Conservation (phyloP, 169 alveolate species). For the Sarcocystis neurona region DNA sequence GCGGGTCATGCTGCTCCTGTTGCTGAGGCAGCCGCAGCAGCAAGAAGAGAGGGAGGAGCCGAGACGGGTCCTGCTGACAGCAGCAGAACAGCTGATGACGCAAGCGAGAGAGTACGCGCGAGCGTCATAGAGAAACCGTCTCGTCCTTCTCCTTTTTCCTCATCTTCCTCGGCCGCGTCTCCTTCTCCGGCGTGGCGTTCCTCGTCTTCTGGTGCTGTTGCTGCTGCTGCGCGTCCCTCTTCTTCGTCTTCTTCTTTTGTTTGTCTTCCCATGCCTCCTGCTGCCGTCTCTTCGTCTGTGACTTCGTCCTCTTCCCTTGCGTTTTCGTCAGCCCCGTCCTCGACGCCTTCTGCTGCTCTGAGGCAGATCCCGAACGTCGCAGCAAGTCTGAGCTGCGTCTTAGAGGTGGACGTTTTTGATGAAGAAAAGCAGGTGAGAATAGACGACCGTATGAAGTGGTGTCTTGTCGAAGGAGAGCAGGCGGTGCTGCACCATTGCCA, state of each 20-base stretch:
- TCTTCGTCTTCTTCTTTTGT: not conserved
- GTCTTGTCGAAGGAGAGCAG: not conserved
- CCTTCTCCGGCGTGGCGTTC: too few relatives aligned
- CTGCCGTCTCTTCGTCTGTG: not conserved
- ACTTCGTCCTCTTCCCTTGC: not conserved
- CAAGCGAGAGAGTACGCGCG: too few relatives aligned
- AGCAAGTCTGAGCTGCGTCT: not conserved
- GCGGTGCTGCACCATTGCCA: slow-evolving; percentile 1
- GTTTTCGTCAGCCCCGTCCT: not conserved
- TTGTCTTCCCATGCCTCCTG: not conserved
- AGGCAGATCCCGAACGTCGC: not conserved
- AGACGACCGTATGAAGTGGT: slow-evolving; percentile 15
- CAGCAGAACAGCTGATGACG: too few relatives aligned
- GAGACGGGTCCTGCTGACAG: too few relatives aligned
- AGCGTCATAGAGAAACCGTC: too few relatives aligned
- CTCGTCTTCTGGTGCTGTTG: too few relatives aligned
- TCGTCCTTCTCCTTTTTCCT: too few relatives aligned
- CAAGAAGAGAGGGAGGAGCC: too few relatives aligned
- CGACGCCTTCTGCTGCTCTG: not conserved
- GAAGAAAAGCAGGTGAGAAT: not conserved
- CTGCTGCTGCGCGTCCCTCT: too few relatives aligned
- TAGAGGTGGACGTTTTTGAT: slow-evolving; percentile 7
- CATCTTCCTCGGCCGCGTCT: too few relatives aligned
- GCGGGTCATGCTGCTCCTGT: too few relatives aligned
- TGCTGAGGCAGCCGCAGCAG: too few relatives aligned